Evolutionary conservation across 768 basidiomycete species (phyloP).

Genomic region (Rhizopogon vesiculosus): DNA sequence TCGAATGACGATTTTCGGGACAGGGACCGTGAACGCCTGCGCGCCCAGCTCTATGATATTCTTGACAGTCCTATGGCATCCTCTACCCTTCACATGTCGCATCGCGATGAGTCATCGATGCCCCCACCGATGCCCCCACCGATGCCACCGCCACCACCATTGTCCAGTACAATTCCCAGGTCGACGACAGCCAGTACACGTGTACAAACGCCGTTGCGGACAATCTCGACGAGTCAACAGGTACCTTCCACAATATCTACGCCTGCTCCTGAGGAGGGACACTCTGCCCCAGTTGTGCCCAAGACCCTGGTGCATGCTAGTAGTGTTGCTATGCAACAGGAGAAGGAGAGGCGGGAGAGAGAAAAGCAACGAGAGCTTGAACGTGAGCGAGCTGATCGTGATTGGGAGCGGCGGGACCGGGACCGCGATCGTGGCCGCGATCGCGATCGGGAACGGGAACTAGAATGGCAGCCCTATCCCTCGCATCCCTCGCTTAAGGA

Average conservation of each 20-base stretch:
- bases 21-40: constrained; percentile 24
- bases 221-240: neutral
- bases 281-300: neutral
- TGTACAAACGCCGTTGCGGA: constrained; percentile 1
- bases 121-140: constrained; percentile 18
- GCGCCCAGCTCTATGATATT: constrained; percentile 40
- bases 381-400: constrained; percentile 20
- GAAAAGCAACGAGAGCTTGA: constrained; percentile 22
- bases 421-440: neutral
- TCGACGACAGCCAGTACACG: constrained; percentile 14
- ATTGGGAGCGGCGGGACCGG: constrained; percentile 6
- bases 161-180: constrained; percentile 13
- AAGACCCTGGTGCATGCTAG: constrained; percentile 44
- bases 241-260: neutral
- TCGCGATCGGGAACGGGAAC: constrained; percentile 17
- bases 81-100: constrained; percentile 37
- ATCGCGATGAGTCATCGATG: constrained; percentile 23
- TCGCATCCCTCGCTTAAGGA: constrained; percentile 25
- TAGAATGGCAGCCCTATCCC: constrained; percentile 4
- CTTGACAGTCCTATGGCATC: constrained; percentile 38
- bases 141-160: constrained; percentile 11
- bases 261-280: neutral
- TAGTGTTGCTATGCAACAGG: constrained; percentile 47
- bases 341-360: constrained; percentile 38
- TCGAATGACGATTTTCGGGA: constrained; percentile 18